These are phyloP conservation scores for Nemophila menziesii DNA, from an alignment of 257 asterid genomes.

Conservation along the genomic window DNA sequence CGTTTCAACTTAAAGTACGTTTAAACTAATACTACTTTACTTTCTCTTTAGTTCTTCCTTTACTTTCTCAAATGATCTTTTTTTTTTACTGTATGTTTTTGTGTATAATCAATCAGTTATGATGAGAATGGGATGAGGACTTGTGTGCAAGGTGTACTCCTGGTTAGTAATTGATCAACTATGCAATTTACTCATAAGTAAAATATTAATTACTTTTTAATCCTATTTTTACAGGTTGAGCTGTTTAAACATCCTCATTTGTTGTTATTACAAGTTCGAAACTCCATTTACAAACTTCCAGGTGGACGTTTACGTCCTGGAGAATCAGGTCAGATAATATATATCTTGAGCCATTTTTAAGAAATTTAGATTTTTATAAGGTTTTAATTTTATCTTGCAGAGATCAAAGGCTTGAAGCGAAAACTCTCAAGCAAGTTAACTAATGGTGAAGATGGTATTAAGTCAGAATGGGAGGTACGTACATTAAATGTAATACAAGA, in stretches of 20 bases:
- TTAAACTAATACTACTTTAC: neutral
- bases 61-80: neutral
- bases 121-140: conserved; percentile 67
- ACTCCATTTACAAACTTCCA: conserved; percentile 64
- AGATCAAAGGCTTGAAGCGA: conserved; percentile 64
- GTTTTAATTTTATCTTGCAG: conserved; percentile 23
- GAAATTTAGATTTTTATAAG: neutral
- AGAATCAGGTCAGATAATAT: conserved; percentile 55
- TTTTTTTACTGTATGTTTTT: neutral
- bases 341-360: neutral
- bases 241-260: conserved; percentile 80
- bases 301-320: conserved; percentile 78
- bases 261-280: conserved; percentile 59
- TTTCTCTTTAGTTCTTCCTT: neutral
- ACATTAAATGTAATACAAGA: neutral
- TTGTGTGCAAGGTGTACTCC: conserved; percentile 64
- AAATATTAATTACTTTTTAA: neutral
- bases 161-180: conserved; percentile 36
- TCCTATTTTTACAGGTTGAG: conserved; percentile 49
- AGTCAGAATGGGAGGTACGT: conserved; percentile 67
- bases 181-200: neutral
- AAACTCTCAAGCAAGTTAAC: conserved; percentile 76
- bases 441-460: conserved; percentile 36
- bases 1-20: conserved; percentile 70
- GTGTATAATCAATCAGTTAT: conserved; percentile 33